Conservation (phyloP, 148 eudicot species). For the Amaranthus palmeri region DNA sequence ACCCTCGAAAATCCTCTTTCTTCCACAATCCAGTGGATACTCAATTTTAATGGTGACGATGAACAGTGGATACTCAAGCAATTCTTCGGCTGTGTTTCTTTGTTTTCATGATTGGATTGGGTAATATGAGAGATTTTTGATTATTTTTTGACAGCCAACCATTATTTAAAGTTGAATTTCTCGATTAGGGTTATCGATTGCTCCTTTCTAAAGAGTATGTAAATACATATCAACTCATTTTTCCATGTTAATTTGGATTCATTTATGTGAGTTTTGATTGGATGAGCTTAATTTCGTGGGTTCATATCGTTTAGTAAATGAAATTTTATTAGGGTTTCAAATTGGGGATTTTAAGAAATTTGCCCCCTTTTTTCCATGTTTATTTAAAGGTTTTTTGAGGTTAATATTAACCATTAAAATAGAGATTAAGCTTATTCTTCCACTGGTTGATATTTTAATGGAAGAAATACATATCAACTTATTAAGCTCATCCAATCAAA, state of each 20-base stretch:
- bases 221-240: no score
- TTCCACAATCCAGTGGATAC: no score
- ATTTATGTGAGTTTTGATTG: conserved; percentile 14
- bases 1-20: no score
- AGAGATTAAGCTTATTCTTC: no score
- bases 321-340: conserved; percentile 4
- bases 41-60: conserved; percentile 32
- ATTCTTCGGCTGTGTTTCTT: conserved; percentile 28
- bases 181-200: conserved; percentile 13
- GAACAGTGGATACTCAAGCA: conserved; percentile 41
- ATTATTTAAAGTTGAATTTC: neutral
- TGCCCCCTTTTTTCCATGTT: neutral
- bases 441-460: no score
- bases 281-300: neutral
- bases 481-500: no score
- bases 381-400: no score
- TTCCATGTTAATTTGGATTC: no score
- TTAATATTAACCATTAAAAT: no score
- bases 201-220: no score
- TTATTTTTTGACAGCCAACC: neutral
- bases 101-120: neutral
- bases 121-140: neutral
- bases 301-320: neutral
- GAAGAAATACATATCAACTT: no score
- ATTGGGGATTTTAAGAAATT: conserved; percentile 12